Evolutionary conservation across 768 basidiomycete genomes (phyloP).

Genomic region (Rhodotorula kratochvilovae): DNA sequence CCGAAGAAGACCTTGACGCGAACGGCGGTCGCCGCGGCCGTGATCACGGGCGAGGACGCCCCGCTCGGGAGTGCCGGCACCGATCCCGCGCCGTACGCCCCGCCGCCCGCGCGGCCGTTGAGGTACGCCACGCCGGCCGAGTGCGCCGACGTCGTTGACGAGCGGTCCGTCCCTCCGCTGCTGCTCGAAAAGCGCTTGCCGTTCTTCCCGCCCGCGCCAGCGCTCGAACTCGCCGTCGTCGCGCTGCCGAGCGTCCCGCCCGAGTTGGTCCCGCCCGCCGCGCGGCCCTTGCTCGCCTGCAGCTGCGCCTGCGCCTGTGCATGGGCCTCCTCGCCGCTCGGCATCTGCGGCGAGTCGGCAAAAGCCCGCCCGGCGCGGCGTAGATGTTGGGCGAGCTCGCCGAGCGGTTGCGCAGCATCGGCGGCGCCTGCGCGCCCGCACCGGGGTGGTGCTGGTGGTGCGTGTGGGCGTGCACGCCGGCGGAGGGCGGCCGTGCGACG

Average conservation of each 20-base stretch:
- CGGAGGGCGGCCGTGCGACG: constrained; percentile 20
- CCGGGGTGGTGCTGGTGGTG: constrained; percentile 4
- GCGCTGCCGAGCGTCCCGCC: constrained; percentile 38
- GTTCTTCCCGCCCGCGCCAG: neutral
- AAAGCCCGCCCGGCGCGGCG: constrained; percentile 37
- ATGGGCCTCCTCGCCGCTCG: constrained; percentile 5
- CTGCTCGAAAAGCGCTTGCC: neutral
- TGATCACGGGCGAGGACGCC: neutral
- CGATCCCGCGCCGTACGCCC: neutral
- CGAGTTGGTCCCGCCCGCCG: constrained; percentile 29
- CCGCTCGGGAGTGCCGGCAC: neutral
- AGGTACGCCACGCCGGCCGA: neutral
- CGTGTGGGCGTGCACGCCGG: too few species aligned
- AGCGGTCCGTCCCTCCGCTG: constrained; percentile 40
- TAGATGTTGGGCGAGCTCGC: constrained; percentile 51
- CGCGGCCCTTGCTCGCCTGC: neutral
- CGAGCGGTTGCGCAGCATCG: constrained; percentile 48
- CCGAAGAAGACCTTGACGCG: constrained; percentile 93
- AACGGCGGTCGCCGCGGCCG: constrained; percentile 51
- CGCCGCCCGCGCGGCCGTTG: neutral
- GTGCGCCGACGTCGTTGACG: constrained; percentile 34
- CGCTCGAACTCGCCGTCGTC: constrained; percentile 26
- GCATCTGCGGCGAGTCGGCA: constrained; percentile 24
- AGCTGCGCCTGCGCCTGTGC: constrained; percentile 15
- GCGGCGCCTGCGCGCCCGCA: constrained; percentile 33